phyloP scores from a whole-genome alignment of 2,329 filamentous ascomycete genomes.

The Hortaea werneckii region DNA sequence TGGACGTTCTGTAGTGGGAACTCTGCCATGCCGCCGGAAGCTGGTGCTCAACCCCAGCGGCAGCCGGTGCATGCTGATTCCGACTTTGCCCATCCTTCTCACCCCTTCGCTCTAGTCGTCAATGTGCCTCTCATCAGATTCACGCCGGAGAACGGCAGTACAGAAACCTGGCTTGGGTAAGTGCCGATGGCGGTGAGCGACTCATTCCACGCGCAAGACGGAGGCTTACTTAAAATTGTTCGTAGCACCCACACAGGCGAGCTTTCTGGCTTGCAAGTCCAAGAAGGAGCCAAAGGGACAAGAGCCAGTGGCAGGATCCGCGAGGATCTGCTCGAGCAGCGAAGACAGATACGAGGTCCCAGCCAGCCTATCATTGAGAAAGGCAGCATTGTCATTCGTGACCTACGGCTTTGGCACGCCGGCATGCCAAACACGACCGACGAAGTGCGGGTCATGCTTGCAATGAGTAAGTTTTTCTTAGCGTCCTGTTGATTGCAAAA shows the following conservation, averaged over 20 bases:
- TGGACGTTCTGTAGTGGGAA: conserved; percentile 52
- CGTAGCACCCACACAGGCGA: conserved; percentile 33
- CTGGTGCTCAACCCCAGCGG: conserved; percentile 26
- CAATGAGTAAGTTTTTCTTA: conserved; percentile 36
- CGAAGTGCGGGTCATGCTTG: conserved; percentile 20
- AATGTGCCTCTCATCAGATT: conserved; percentile 46
- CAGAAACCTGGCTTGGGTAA: conserved; percentile 47
- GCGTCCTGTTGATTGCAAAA: not conserved
- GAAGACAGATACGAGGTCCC: conserved; percentile 31
- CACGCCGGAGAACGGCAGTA: conserved; percentile 45
- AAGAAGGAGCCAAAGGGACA: conserved; percentile 44
- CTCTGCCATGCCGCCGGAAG: conserved; percentile 43
- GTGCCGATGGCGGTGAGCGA: too few species aligned
- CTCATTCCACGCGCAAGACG: too few species aligned
- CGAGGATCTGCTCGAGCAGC: conserved; percentile 30
- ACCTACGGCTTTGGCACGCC: conserved; percentile 54
- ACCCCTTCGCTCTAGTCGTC: conserved; percentile 46
- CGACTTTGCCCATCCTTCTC: conserved; percentile 46
- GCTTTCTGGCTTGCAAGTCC: conserved; percentile 25
- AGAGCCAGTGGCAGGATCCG: conserved; percentile 44
- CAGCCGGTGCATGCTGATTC: conserved; percentile 52
- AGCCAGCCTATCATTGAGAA: conserved; percentile 44
- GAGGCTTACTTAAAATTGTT: too few species aligned
- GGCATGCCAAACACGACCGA: conserved; percentile 50
- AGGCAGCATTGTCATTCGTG: conserved; percentile 48